Percentiles rank a stretch among this genome's conserved stretches.
Conservation (phyloP, 1,139 yeast species). For the Chernovozyma aurita region DNA sequence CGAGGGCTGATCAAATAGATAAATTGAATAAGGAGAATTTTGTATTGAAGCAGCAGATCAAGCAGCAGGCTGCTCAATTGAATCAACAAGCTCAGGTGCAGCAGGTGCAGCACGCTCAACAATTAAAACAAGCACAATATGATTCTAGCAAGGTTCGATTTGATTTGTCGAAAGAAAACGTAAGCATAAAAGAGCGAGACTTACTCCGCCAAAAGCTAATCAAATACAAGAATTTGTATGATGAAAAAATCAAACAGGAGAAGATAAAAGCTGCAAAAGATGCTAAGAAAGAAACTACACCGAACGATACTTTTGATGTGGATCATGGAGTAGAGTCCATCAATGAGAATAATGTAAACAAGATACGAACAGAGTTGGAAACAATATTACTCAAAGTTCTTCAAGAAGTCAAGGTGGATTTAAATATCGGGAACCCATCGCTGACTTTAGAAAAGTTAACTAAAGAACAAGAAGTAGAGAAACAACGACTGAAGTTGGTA, state of each 20-base stretch:
- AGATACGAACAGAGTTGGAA: not conserved
- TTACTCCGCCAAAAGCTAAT: constrained; percentile 29
- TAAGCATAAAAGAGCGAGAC: constrained; percentile 18
- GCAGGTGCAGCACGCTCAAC: not conserved
- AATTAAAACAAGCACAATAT: not conserved
- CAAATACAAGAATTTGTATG: constrained; percentile 31
- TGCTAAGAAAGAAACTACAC: not conserved
- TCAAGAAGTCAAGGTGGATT: not conserved
- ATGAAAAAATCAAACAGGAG: constrained; percentile 11
- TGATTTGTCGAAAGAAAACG: too few relatives aligned
- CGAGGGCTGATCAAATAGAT: constrained; percentile 6
- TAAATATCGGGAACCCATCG: too few relatives aligned
- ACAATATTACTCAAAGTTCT: not conserved
- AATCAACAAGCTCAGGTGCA: not conserved
- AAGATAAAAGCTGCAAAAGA: constrained; percentile 3
- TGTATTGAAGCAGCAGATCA: not conserved
- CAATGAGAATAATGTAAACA: too few relatives aligned
- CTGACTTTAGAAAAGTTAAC: too few relatives aligned
- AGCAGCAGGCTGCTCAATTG: not conserved
- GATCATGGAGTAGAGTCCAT: too few relatives aligned
- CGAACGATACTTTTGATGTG: not conserved
- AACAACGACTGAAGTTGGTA: not conserved
- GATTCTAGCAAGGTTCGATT: not conserved
- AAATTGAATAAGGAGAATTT: not conserved
- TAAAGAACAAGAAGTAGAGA: not conserved